Evolutionary conservation across 345 rosid genomes (phyloP).

Genomic region (Geranium brycei): DNA sequence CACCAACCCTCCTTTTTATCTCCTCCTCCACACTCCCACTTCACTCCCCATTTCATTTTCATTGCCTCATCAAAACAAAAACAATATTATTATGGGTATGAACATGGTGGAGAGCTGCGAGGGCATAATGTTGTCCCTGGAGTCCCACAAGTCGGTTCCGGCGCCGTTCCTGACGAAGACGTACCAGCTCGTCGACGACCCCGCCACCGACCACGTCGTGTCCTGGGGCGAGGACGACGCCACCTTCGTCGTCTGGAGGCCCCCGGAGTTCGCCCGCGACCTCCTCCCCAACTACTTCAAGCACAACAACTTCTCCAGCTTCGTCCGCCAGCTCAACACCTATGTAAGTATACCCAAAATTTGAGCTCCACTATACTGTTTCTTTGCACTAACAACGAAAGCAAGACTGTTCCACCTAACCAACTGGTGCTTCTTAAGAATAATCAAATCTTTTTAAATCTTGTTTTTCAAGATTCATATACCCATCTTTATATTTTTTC

Average conservation of each 20-base stretch:
- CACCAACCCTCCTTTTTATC: too few relatives aligned
- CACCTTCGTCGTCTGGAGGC: slow-evolving; percentile 87
- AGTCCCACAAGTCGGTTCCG: slow-evolving; percentile 76
- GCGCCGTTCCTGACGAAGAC: slow-evolving; percentile 95
- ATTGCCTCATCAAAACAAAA: too few relatives aligned
- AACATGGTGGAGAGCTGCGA: slow-evolving; percentile 44
- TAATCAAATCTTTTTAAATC: too few relatives aligned
- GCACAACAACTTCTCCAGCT: slow-evolving; percentile 95
- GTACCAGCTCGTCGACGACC: slow-evolving; percentile 89
- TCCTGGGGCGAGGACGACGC: slow-evolving; percentile 92
- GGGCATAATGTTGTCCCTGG: slow-evolving; percentile 66
- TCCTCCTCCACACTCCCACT: too few relatives aligned
- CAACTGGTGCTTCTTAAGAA: too few relatives aligned
- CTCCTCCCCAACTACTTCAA: slow-evolving; percentile 93
- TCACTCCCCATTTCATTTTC: too few relatives aligned
- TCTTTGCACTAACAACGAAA: too few relatives aligned
- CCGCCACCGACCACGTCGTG: slow-evolving; percentile 66
- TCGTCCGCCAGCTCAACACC: slow-evolving; percentile 94
- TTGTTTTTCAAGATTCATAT: too few relatives aligned
- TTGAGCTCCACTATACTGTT: too few relatives aligned
- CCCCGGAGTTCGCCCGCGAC: slow-evolving; percentile 90
- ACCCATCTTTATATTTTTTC: too few relatives aligned
- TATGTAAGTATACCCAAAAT: slow-evolving; percentile 31
- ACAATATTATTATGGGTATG: slow-evolving; percentile 22
- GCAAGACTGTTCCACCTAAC: too few relatives aligned